Evolutionary conservation across 1,284 basidiomycete species (phyloP).

Genomic region (Crocinoboletus sp.): DNA sequence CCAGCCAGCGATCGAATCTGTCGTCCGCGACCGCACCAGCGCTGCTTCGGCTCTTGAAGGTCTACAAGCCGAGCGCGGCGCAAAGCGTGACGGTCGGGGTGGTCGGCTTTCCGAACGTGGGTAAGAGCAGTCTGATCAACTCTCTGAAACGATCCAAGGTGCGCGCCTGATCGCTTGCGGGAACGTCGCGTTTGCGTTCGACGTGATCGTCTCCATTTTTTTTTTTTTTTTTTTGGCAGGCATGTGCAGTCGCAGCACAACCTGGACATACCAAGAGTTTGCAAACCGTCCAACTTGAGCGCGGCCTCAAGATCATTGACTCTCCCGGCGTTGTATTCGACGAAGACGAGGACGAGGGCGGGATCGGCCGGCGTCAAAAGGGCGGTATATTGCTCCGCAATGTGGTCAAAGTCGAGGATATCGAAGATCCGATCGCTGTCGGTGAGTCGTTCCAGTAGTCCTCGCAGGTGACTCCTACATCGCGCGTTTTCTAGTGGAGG

Average conservation of each 20-base stretch:
- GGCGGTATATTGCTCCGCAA: conserved; percentile 82
- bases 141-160: conserved; percentile 89
- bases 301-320: conserved; percentile 89
- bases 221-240: conserved; percentile 48
- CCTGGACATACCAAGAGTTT: conserved; percentile 94
- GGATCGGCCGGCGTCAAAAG: conserved; percentile 51
- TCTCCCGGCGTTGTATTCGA: conserved; percentile 96
- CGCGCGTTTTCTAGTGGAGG: conserved; percentile 70
- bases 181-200: too few relatives aligned
- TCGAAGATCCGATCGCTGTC: conserved; percentile 87
- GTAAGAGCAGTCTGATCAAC: conserved; percentile 96
- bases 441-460: conserved; percentile 44
- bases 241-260: conserved; percentile 91
- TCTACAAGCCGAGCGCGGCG: conserved; percentile 72
- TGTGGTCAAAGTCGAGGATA: conserved; percentile 88
- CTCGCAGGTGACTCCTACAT: too few relatives aligned
- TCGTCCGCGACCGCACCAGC: conserved; percentile 75
- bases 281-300: conserved; percentile 93
- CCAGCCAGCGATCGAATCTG: conserved; percentile 76
- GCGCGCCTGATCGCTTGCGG: too few relatives aligned
- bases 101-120: conserved; percentile 97
- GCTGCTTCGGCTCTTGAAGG: conserved; percentile 86
- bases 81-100: conserved; percentile 87
- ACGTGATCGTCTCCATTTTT: too few relatives aligned
- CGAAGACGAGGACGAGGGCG: conserved; percentile 52